Percentiles rank a stretch among this genome's conserved stretches.
Evolutionary conservation across 2,329 filamentous ascomycete species (phyloP).

Genomic region (Fusarium sp.): DNA sequence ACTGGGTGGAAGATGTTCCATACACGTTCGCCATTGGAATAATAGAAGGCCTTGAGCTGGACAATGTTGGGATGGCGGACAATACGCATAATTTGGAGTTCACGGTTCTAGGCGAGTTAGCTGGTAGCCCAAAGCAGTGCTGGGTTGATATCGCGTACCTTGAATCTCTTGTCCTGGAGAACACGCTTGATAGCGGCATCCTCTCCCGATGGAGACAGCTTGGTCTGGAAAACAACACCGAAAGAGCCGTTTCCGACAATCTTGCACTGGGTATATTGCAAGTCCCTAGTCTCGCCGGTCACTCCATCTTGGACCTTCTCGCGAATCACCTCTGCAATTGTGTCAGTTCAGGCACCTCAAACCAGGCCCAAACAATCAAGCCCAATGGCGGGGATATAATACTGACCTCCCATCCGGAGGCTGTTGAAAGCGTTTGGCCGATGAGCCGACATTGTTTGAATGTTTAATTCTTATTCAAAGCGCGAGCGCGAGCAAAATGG

Average conservation of each 20-base stretch:
- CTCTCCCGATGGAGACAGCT: conserved; percentile 96
- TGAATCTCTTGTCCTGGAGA: conserved; percentile 99
- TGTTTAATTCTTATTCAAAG: conserved; percentile 45
- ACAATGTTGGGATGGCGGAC: conserved; percentile 99
- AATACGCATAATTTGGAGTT: conserved; percentile 99
- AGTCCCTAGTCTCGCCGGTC: conserved; percentile 94
- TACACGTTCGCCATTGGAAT: conserved; percentile 98
- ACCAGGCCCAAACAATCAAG: background rate
- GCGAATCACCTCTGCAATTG: conserved; percentile 85
- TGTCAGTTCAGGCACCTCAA: conserved; percentile 31
- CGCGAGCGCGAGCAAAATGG: conserved; percentile 47
- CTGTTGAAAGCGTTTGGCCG: conserved; percentile 88
- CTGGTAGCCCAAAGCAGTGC: background rate
- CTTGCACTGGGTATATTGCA: conserved; percentile 99
- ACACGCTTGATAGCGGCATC: conserved; percentile 99
- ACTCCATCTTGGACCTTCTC: conserved; percentile 99
- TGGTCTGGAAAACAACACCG: conserved; percentile 98
- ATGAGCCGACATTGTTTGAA: conserved; percentile 81
- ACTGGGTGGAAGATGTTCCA: conserved; percentile 43
- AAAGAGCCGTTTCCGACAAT: conserved; percentile 99
- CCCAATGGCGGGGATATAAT: conserved; percentile 25
- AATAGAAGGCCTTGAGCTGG: conserved; percentile 99
- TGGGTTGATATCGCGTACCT: conserved; percentile 68
- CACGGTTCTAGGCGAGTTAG: conserved; percentile 81
- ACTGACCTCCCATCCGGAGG: conserved; percentile 97